Percentiles rank a stretch among this genome's conserved stretches.
Evolutionary conservation across 148 eudicot genomes (phyloP).

Genomic region (Cornus florida): DNA sequence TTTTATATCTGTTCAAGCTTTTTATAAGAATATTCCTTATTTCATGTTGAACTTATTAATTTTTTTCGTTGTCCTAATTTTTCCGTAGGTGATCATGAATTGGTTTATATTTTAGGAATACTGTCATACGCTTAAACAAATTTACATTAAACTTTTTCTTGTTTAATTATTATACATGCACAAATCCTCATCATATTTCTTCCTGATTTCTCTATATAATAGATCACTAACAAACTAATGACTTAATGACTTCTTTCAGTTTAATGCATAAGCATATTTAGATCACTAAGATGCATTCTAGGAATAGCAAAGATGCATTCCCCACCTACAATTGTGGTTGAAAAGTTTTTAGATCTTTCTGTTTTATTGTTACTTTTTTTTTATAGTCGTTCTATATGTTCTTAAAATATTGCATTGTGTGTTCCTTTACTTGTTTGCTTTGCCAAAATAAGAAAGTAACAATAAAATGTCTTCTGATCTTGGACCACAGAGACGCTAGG

Average conservation of each 20-base stretch:
- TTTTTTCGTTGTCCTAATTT: too few species aligned
- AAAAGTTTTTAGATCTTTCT: background rate
- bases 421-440: background rate
- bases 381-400: background rate
- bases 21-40: too few species aligned
- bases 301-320: background rate
- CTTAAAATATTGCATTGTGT: background rate
- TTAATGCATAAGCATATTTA: background rate
- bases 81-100: too few species aligned
- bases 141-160: background rate
- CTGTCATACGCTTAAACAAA: background rate
- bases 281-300: background rate
- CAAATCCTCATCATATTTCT: background rate
- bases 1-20: too few species aligned
- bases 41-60: too few species aligned
- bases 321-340: background rate
- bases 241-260: background rate
- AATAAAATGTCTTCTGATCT: constrained; percentile 13
- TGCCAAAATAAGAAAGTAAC: background rate
- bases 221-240: background rate
- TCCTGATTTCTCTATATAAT: background rate
- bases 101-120: too few species aligned
- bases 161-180: background rate
- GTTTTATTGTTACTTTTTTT: background rate
- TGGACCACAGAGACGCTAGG: constrained; percentile 75